phyloP scores from a whole-genome alignment of 371 early-diverging fungal genomes.

The Syncephalastrum racemosum region DNA sequence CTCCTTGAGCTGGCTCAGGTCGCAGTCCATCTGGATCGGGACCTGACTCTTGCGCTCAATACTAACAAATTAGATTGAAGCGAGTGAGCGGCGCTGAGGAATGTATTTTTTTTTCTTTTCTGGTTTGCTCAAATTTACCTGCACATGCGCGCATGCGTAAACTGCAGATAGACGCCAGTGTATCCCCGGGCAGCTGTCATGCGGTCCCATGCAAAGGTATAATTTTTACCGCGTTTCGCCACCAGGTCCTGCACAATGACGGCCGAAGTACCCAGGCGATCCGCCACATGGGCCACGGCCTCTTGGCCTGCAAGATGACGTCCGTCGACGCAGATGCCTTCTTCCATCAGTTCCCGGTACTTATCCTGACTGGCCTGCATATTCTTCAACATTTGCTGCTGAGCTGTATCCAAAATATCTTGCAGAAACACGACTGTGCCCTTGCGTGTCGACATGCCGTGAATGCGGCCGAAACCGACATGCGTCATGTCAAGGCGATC shows the following conservation, averaged over 20 bases:
- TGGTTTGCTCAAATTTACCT: conserved; percentile 37
- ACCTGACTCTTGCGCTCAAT: conserved; percentile 40
- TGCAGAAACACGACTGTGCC: conserved; percentile 96
- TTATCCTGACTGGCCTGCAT: conserved; percentile 11
- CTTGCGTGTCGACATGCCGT: conserved; percentile 95
- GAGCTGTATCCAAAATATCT: conserved; percentile 90
- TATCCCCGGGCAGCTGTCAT: conserved; percentile 94
- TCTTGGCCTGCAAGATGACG: background rate
- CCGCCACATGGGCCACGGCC: conserved; percentile 56
- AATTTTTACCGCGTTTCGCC: conserved; percentile 91
- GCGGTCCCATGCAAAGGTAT: conserved; percentile 92
- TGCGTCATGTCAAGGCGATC: conserved; percentile 64
- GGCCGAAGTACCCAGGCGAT: conserved; percentile 77
- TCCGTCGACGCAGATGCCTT: no score
- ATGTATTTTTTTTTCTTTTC: background rate
- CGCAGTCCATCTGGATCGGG: conserved; percentile 16
- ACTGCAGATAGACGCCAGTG: conserved; percentile 98
- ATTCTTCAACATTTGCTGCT: conserved; percentile 45
- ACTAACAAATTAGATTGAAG: conserved; percentile 15
- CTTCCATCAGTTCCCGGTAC: background rate
- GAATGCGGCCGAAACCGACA: conserved; percentile 92
- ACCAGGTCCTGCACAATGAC: conserved; percentile 94
- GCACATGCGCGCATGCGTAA: conserved; percentile 89
- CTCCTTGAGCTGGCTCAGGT: conserved; percentile 62
- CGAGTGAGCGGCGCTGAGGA: background rate